phyloP scores from a whole-genome alignment of 768 basidiomycete species.

The Asterophora parasitica region DNA sequence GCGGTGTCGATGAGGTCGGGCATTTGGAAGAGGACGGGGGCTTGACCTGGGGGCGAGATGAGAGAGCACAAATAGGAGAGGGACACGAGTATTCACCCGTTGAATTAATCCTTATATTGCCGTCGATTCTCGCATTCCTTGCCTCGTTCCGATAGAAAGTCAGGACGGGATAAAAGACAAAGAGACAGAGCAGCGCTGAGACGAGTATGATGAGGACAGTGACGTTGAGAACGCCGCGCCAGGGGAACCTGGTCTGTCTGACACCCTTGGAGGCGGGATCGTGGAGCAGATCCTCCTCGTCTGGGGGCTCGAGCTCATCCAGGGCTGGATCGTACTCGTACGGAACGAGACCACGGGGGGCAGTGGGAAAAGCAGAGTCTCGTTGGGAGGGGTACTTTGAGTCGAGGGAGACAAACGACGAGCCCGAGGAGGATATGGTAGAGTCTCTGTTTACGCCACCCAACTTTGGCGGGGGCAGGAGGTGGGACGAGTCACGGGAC shows the following conservation, averaged over 20 bases:
- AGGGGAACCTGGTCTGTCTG: conserved; percentile 32
- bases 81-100: conserved; percentile 28
- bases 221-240: conserved; percentile 59
- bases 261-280: conserved; percentile 41
- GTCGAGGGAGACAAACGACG: conserved; percentile 16
- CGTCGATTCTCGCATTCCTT: conserved; percentile 43
- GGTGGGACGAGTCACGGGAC: conserved; percentile 2
- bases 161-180: conserved; percentile 77
- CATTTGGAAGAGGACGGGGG: conserved; percentile 52
- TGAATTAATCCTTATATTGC: conserved; percentile 62
- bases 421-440: conserved; percentile 13
- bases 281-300: conserved; percentile 77
- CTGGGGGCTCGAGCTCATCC: conserved; percentile 51
- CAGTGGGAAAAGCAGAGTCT: conserved; percentile 18
- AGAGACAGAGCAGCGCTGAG: conserved; percentile 59
- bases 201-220: conserved; percentile 62
- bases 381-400: conserved; percentile 16
- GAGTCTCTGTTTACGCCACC: conserved; percentile 10
- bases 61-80: conserved; percentile 12
- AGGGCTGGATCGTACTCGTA: conserved; percentile 66
- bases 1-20: conserved; percentile 63
- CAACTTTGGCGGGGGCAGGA: conserved; percentile 15
- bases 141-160: conserved; percentile 39
- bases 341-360: conserved; percentile 45
- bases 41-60: conserved; percentile 53